Conservation (phyloP, 768 basidiomycete genomes). For the Kwoniella botswanensis region DNA sequence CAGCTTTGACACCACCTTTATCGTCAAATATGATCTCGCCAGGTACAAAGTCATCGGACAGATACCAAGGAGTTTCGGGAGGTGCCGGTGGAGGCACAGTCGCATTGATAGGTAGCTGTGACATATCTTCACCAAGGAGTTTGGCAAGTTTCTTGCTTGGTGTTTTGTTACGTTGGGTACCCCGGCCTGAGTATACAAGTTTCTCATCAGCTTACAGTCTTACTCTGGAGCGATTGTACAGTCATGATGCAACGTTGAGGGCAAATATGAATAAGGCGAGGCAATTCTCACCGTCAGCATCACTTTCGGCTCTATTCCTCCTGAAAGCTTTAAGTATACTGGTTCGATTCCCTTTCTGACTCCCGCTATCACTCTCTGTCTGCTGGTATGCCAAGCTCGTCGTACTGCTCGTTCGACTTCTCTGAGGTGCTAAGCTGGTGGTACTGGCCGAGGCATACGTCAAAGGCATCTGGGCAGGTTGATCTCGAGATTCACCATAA, state of each 20-base stretch:
- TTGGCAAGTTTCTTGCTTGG: constrained; percentile 54
- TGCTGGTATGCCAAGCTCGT: constrained; percentile 41
- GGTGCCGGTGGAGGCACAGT: constrained; percentile 16
- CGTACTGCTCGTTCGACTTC: constrained; percentile 25
- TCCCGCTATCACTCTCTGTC: constrained; percentile 45
- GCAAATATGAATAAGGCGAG: too few relatives aligned
- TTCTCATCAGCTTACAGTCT: background rate
- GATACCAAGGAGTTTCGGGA: constrained; percentile 72
- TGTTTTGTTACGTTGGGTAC: constrained; percentile 19
- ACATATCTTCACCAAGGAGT: constrained; percentile 52
- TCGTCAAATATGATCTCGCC: constrained; percentile 83
- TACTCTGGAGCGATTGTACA: too few relatives aligned
- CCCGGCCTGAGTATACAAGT: constrained; percentile 7
- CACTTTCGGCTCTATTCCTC: constrained; percentile 38
- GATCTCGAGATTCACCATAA: constrained; percentile 32
- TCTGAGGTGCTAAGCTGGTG: constrained; percentile 42
- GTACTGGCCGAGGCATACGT: constrained; percentile 26
- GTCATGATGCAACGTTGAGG: too few relatives aligned
- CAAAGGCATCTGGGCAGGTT: constrained; percentile 19
- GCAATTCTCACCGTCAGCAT: constrained; percentile 37
- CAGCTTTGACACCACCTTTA: constrained; percentile 82
- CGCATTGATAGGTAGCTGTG: constrained; percentile 19
- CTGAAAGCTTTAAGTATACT: constrained; percentile 40
- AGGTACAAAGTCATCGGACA: constrained; percentile 77
- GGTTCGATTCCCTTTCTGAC: constrained; percentile 36